Evolutionary conservation across 371 early-diverging fungal genomes (phyloP).

Genomic region (Mortierella sp.): DNA sequence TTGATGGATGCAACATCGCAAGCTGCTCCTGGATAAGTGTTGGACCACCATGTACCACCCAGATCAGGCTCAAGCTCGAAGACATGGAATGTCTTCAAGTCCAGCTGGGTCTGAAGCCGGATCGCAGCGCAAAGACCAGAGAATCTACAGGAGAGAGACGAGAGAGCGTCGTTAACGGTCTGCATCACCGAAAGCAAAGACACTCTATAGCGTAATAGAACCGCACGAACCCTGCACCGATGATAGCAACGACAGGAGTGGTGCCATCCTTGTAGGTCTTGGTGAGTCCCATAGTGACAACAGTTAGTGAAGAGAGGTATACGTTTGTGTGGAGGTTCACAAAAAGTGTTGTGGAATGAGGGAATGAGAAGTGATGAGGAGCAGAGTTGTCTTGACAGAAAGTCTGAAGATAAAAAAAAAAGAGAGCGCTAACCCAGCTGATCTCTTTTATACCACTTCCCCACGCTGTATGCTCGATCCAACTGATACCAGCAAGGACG

Average conservation of each 20-base stretch:
- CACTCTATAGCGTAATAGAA: not conserved
- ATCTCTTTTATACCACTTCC: too few relatives aligned
- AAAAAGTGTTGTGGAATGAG: too few relatives aligned
- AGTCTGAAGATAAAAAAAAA: too few relatives aligned
- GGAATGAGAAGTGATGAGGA: too few relatives aligned
- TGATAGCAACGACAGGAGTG: constrained; percentile 48
- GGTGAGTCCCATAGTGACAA: constrained; percentile 45
- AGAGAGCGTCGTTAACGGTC: not conserved
- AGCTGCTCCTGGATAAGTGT: constrained; percentile 71
- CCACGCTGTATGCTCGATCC: too few relatives aligned
- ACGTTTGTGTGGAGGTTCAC: too few relatives aligned
- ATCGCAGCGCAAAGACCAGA: constrained; percentile 71
- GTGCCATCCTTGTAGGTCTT: constrained; percentile 50
- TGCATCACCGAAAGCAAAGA: not conserved
- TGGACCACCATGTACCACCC: constrained; percentile 73
- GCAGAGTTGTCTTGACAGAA: too few relatives aligned
- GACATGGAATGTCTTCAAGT: constrained; percentile 56
- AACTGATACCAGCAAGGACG: too few relatives aligned
- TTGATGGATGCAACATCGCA: constrained; percentile 70
- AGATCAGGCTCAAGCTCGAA: constrained; percentile 65
- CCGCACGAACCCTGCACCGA: constrained; percentile 43
- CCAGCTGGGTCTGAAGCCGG: constrained; percentile 61
- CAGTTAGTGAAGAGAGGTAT: too few relatives aligned
- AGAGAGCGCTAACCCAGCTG: too few relatives aligned
- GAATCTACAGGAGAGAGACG: constrained; percentile 51